Conservation (phyloP, 257 asterid genomes). For the Orobanche coerulescens region DNA sequence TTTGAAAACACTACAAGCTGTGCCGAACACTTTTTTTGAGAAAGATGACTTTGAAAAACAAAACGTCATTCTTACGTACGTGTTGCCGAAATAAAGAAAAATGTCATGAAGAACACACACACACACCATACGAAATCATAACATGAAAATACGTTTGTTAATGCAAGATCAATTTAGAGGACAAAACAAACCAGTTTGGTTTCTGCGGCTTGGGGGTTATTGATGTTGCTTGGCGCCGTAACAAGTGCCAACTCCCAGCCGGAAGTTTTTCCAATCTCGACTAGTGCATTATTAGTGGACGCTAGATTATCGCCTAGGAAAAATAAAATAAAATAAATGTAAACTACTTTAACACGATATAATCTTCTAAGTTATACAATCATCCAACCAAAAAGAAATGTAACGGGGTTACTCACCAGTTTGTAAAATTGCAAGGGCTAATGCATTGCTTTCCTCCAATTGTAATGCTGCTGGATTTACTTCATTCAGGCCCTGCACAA, state of each 20-base stretch:
- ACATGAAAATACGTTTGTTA: too few relatives aligned
- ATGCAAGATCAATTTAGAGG: background rate
- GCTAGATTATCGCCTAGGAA: conserved; percentile 31
- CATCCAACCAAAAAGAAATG: too few relatives aligned
- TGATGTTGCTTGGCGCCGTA: conserved; percentile 47
- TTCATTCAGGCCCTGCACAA: conserved; percentile 51
- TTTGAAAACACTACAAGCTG: too few relatives aligned
- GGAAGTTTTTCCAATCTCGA: conserved; percentile 43
- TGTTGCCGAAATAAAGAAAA: background rate
- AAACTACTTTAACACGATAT: background rate
- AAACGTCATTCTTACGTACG: background rate
- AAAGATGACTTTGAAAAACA: too few relatives aligned
- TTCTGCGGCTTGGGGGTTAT: conserved; percentile 27
- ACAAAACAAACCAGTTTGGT: conserved; percentile 34
- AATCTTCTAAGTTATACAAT: background rate
- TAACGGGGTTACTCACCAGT: conserved; percentile 31
- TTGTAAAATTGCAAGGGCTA: conserved; percentile 67
- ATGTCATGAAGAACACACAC: background rate
- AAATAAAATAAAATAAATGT: background rate
- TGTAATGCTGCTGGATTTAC: conserved; percentile 41
- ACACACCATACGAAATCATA: too few relatives aligned
- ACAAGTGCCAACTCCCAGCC: conserved; percentile 78
- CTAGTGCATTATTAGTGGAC: conserved; percentile 27
- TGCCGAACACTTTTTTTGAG: too few relatives aligned
- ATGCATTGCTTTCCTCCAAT: conserved; percentile 60